Evolutionary conservation across 2,329 filamentous ascomycete species (phyloP), one percentile per base, ranked within the genome.

Genomic region (Pyrenochaeta sp.): DNA sequence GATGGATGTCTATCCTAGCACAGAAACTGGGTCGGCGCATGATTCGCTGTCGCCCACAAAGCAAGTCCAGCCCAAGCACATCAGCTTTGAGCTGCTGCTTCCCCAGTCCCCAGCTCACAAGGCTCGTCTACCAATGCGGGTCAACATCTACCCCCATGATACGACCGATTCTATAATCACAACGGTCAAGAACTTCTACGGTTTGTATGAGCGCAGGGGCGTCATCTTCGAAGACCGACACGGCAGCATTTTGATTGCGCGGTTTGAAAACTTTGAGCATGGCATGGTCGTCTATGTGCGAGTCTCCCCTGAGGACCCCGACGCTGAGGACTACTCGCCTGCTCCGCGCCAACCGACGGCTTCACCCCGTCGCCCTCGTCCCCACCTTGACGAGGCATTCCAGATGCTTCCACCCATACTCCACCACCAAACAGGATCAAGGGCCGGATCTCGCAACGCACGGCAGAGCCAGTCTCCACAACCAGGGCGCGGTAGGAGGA

Each of bases 161-260:
- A 93, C 91, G 46, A 98, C 94, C 18, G 94, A 98, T 74, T 97
- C 93, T 31, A 99, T 99, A 79, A 91, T 98, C 61, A 95, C 92
- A 12, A 98, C 95, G 1, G 94, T 98, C 72, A 98, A 97, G 84
- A 98, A 97, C 82, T 98, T 98, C 80, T 98, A 97, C 74, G 95
- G 95, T 56, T 85, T 99, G 64, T 97, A 97, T 75, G 91, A 94
- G 62, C 88, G 78, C 27, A 66, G 89, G 73, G 93, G 95, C 63
- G 90, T 99, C 71, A 96, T 92, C 79, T 98, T 99, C 71, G 94
- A 98, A 78, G 94, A 98, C 76, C 87, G 91, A 61, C 82, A 90
- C 68, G 92, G 91, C 69, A 94, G 90, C 70, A 96, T 90, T 56
- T 86, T 99, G 71, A 98, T 99, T 77, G 92, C 94, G 60, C 87